Evolutionary conservation across 129 eudicot species (phyloP), one percentile per base, ranked within the genome.

Genomic region (Chrysanthemum seticuspe): DNA sequence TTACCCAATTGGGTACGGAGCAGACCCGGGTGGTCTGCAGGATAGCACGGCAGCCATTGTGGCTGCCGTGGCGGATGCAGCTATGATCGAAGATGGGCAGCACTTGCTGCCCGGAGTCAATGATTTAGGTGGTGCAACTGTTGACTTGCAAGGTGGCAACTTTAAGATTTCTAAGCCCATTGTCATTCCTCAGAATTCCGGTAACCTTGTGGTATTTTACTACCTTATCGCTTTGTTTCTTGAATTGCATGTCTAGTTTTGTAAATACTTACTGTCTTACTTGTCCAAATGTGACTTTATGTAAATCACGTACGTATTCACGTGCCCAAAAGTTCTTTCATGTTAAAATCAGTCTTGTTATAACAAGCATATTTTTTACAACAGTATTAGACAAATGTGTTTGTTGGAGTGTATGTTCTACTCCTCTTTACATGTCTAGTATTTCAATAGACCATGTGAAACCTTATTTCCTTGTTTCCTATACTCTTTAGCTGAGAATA

Each of bases 131-230:
- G 95, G 94, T 25, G 86, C 81, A 10, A 71, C 83, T 14, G 78
- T 88, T 72, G 95, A 88, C 74, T 67, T 88, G 29, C 90, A 88
- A 85, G 95, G 95, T 63, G 95, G 89, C 65, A 85, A 74, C 71
- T 88, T 67, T 70, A 80, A 58, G 60, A 78, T 88, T 48, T 75
- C 82, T 48, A 82, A 71, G 19, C 88, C 95, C 11, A 61, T 88
- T 8, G 81, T 57, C 29, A 67, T 88, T 62, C 87, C 94, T 4
- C 75, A 87, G 2, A 81, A 68, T 54, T 78, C 87, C 71, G 95
- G 95, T 75, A 88, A 88, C 60, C 65, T 88, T 27, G 87, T 85
- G 95, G 95, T 88, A 80, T 10, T 72, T 72, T 72, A 65, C 73
- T 72, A 18, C 45, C 54, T 53, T 72, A 27, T 11, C 36, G 60